Conservation (phyloP, 2,329 filamentous ascomycete genomes). For the Cyclaneusma minus region DNA sequence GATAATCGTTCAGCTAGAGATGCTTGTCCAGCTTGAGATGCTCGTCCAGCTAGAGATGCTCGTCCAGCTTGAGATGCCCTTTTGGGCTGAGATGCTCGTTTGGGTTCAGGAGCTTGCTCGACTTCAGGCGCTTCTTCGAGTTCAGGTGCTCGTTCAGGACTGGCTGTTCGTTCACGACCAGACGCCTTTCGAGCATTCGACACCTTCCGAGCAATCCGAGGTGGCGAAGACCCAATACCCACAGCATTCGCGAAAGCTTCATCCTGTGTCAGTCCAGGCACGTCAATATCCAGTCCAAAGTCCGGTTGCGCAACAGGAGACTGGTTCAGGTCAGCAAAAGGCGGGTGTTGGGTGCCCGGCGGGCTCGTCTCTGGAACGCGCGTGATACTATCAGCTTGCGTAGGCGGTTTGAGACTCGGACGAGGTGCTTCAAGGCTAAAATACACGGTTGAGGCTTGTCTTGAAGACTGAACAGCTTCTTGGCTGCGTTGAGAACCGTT, state of each 20-base stretch:
- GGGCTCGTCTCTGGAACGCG: constrained; percentile 19
- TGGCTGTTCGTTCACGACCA: constrained; percentile 4
- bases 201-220: not conserved
- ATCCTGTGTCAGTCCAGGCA: constrained; percentile 16
- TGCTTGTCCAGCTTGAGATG: constrained; percentile 1
- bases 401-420: constrained; percentile 1
- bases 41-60: constrained; percentile 1
- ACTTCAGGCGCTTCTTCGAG: constrained; percentile 2
- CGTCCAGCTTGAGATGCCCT: not conserved
- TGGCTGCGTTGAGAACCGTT: constrained; percentile 1
- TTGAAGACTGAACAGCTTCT: constrained; percentile 1
- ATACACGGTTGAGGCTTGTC: constrained; percentile 1
- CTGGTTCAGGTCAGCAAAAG: constrained; percentile 14
- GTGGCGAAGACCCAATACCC: constrained; percentile 3
- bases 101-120: not conserved
- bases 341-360: constrained; percentile 7
- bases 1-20: constrained; percentile 1
- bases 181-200: constrained; percentile 1
- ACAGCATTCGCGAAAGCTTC: constrained; percentile 10
- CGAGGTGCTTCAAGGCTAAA: constrained; percentile 1
- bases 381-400: constrained; percentile 5
- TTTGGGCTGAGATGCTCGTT: not conserved
- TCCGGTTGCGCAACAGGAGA: constrained; percentile 6
- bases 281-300: constrained; percentile 7
- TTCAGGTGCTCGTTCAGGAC: constrained; percentile 4